Evolutionary conservation across 2,329 filamentous ascomycete species (phyloP).

Genomic region (Pseudogymnoascus sp.): DNA sequence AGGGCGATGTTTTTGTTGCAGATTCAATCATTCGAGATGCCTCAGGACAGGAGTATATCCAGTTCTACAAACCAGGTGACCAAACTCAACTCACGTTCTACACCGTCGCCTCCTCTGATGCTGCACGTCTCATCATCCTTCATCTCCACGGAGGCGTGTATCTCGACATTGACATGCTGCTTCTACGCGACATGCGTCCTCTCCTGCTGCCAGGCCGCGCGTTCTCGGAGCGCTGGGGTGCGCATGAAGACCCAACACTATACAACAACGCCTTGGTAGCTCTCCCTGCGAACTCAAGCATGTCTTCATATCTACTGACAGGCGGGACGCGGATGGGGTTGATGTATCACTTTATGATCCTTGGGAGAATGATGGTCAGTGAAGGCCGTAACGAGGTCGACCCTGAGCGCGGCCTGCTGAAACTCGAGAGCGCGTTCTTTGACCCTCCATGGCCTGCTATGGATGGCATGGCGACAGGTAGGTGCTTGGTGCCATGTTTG

Average conservation of each 20-base stretch:
- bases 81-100: background rate
- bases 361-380: background rate
- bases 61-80: background rate
- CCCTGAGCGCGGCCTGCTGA: background rate
- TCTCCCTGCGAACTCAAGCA: background rate
- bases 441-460: background rate
- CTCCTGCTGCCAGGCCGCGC: background rate
- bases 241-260: background rate
- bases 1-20: conserved; percentile 1
- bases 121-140: conserved; percentile 1
- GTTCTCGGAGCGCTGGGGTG: background rate
- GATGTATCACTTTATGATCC: background rate
- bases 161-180: background rate
- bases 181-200: conserved; percentile 2
- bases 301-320: background rate
- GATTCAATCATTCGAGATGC: background rate
- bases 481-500: background rate
- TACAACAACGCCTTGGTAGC: background rate
- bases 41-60: background rate
- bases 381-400: background rate
- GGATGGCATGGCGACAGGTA: background rate
- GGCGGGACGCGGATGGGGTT: background rate
- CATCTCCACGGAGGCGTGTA: background rate
- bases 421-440: background rate
- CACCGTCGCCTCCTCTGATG: background rate